phyloP scores from a whole-genome alignment of 2,329 filamentous ascomycete species.

The Colletotrichum sp. region DNA sequence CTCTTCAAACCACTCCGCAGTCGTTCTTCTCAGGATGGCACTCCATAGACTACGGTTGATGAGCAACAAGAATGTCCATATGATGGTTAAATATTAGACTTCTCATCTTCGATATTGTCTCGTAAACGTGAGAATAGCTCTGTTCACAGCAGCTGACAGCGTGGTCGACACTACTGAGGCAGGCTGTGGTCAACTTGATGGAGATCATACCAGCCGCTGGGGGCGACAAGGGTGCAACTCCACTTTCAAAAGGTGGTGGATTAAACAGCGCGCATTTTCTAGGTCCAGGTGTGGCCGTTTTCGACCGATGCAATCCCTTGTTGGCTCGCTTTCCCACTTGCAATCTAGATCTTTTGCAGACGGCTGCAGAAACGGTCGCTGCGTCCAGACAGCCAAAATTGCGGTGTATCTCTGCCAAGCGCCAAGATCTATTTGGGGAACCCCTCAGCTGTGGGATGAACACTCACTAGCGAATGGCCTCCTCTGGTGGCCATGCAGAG shows the following conservation, averaged over 20 bases:
- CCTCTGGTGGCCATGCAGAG: rapidly evolving
- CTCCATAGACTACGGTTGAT: not conserved
- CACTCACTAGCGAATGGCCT: not conserved
- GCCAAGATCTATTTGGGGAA: not conserved
- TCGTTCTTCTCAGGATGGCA: not conserved
- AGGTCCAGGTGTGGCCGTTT: not conserved
- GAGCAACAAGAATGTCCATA: not conserved
- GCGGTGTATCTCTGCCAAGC: not conserved
- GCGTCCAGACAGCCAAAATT: not conserved
- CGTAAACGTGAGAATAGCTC: too few relatives aligned
- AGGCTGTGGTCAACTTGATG: not conserved
- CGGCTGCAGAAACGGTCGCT: not conserved
- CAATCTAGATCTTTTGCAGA: not conserved
- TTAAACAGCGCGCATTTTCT: not conserved
- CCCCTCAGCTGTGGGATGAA: not conserved
- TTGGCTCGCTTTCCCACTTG: not conserved
- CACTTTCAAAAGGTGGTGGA: not conserved
- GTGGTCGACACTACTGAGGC: not conserved
- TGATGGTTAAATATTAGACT: not conserved
- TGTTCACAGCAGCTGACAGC: too few relatives aligned
- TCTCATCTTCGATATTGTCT: not conserved
- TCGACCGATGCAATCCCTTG: not conserved
- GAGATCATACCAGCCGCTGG: not conserved
- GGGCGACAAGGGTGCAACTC: not conserved
- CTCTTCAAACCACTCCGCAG: not conserved